Conservation (phyloP, 352 stramenopile species). For the Blastocystis sp. region DNA sequence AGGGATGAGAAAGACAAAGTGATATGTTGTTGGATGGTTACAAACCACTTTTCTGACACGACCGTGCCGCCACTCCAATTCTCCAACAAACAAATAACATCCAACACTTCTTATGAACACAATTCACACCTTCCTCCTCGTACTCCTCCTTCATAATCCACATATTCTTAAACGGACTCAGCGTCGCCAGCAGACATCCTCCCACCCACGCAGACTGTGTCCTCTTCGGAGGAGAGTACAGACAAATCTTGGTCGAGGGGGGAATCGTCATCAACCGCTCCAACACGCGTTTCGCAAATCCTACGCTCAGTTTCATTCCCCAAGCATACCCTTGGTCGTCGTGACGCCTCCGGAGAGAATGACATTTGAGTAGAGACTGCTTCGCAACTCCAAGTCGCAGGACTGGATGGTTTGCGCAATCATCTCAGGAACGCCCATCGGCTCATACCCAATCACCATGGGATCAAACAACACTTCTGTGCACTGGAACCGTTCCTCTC, state of each 20-base stretch:
- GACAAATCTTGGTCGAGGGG: slow-evolving; percentile 75
- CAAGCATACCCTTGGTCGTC: slow-evolving; percentile 79
- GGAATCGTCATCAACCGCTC: slow-evolving; percentile 73
- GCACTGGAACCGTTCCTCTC: slow-evolving; percentile 82
- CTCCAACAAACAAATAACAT: slow-evolving; percentile 25
- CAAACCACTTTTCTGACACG: neutral
- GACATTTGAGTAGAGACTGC: slow-evolving; percentile 87
- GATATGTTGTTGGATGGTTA: neutral
- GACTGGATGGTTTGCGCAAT: slow-evolving; percentile 78
- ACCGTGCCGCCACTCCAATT: neutral
- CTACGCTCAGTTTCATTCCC: neutral
- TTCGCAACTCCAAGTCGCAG: slow-evolving; percentile 78
- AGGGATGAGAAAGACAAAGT: no score
- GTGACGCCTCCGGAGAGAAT: slow-evolving; percentile 85
- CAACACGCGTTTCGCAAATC: slow-evolving; percentile 71
- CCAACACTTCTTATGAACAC: slow-evolving; percentile 71
- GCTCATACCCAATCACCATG: slow-evolving; percentile 78
- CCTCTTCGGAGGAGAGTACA: slow-evolving; percentile 70
- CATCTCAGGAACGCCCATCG: slow-evolving; percentile 73
- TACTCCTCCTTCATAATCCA: slow-evolving; percentile 78
- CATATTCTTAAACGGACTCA: slow-evolving; percentile 78
- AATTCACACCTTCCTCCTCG: slow-evolving; percentile 70
- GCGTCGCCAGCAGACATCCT: slow-evolving; percentile 72
- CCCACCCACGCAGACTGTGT: slow-evolving; percentile 75
- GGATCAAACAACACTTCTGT: slow-evolving; percentile 87